phyloP scores from a whole-genome alignment of 2,329 filamentous ascomycete genomes.

The Aspergillus texensis region DNA sequence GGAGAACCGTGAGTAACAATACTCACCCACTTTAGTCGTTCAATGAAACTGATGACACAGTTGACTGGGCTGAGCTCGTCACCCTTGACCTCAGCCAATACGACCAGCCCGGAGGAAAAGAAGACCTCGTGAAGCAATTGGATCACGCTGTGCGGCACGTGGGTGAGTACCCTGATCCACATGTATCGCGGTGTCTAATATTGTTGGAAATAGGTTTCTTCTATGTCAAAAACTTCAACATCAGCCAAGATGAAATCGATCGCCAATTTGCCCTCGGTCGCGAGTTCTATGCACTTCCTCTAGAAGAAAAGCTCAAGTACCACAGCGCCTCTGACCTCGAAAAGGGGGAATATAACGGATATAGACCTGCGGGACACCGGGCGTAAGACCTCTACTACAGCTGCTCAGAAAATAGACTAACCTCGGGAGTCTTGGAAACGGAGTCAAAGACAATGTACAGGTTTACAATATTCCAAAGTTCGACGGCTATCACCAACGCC shows the following conservation, averaged over 20 bases:
- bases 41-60: conserved; percentile 19
- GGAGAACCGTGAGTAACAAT: conserved; percentile 33
- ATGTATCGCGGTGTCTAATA: conserved; percentile 14
- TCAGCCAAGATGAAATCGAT: conserved; percentile 63
- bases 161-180: conserved; percentile 23
- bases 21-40: conserved; percentile 3
- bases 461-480: conserved; percentile 66
- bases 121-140: conserved; percentile 57
- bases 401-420: conserved; percentile 14
- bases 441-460: conserved; percentile 58
- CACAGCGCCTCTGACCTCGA: conserved; percentile 50
- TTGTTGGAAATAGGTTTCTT: conserved; percentile 53
- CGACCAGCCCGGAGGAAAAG: conserved; percentile 57
- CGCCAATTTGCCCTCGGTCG: conserved; percentile 64
- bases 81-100: conserved; percentile 61
- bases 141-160: conserved; percentile 56
- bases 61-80: conserved; percentile 58
- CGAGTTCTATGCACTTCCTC: conserved; percentile 59
- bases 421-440: conserved; percentile 34
- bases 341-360: conserved; percentile 61
- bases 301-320: conserved; percentile 63
- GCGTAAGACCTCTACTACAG: conserved; percentile 22
- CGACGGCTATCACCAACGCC: conserved; percentile 48
- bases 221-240: conserved; percentile 65
- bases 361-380: conserved; percentile 51